These are phyloP conservation scores for Fragaria nilgerrensis DNA, from an alignment of 306 rosid species.

Conservation along the genomic window DNA sequence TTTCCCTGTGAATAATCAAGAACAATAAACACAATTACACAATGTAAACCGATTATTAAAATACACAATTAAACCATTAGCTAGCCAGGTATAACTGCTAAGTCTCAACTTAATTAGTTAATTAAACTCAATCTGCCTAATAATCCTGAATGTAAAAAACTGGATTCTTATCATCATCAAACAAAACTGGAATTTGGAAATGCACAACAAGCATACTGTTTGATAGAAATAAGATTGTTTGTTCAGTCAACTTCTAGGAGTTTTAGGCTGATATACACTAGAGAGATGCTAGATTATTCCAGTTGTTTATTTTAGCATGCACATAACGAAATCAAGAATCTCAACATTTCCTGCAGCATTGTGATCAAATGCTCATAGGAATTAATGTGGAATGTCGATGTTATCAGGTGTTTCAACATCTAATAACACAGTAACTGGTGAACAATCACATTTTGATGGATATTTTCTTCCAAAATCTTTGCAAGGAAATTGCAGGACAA, in stretches of 20 bases:
- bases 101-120: not conserved
- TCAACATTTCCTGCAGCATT: no score
- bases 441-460: not conserved
- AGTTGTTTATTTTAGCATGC: not conserved
- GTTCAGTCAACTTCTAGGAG: not conserved
- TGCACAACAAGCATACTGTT: no score
- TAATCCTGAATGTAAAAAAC: no score
- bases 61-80: no score
- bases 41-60: no score
- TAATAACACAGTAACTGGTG: not conserved
- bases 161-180: no score
- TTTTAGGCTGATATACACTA: not conserved
- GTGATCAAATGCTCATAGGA: not conserved
- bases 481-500: not conserved
- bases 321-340: no score
- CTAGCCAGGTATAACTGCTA: not conserved
- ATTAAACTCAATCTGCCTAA: no score
- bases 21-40: no score
- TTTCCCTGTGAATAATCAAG: conserved; percentile 20
- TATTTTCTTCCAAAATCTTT: not conserved
- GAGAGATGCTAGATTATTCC: not conserved
- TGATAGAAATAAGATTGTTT: not conserved
- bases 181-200: not conserved
- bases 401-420: not conserved
- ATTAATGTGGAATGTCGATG: not conserved